A percentile compares a stretch with the other conserved stretches of the same genome.
Conservation (phyloP, 2,329 filamentous ascomycete genomes). For the Alternaria conjuncta region DNA sequence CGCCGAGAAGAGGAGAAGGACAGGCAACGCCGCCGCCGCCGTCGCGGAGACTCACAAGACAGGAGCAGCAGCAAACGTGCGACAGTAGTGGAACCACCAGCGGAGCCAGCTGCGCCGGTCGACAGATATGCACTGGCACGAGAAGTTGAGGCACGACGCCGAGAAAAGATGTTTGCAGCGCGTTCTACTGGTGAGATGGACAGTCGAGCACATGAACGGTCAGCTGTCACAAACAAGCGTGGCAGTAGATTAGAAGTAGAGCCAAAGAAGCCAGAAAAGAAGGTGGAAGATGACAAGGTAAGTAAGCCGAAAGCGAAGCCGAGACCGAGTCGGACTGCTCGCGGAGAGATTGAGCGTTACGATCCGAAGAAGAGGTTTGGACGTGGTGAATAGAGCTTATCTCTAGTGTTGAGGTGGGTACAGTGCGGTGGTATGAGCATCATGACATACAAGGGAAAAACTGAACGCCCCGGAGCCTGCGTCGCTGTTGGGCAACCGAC, state of each 20-base stretch:
- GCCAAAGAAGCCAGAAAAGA: not conserved
- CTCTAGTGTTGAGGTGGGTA: not conserved
- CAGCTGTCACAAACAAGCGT: not conserved
- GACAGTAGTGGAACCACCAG: not conserved
- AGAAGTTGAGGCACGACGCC: not conserved
- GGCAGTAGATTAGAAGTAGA: not conserved
- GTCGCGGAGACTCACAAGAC: not conserved
- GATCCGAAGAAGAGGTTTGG: not conserved
- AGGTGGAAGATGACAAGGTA: not conserved
- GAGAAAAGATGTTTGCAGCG: not conserved
- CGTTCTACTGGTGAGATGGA: not conserved
- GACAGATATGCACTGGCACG: not conserved
- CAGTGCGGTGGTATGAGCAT: not conserved
- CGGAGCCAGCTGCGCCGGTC: not conserved
- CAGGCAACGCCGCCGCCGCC: not conserved
- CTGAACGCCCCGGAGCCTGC: no score
- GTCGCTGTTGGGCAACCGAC: no score
- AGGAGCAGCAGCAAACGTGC: not conserved
- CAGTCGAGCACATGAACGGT: not conserved
- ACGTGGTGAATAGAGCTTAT: not conserved
- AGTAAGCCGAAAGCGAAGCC: not conserved
- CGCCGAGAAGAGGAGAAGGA: not conserved
- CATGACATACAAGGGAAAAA: no score
- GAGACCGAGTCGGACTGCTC: not conserved
- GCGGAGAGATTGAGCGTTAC: not conserved